Evolutionary conservation across 495 filamentous ascomycete genomes (phyloP).

Genomic region (Penicillium coffeae): DNA sequence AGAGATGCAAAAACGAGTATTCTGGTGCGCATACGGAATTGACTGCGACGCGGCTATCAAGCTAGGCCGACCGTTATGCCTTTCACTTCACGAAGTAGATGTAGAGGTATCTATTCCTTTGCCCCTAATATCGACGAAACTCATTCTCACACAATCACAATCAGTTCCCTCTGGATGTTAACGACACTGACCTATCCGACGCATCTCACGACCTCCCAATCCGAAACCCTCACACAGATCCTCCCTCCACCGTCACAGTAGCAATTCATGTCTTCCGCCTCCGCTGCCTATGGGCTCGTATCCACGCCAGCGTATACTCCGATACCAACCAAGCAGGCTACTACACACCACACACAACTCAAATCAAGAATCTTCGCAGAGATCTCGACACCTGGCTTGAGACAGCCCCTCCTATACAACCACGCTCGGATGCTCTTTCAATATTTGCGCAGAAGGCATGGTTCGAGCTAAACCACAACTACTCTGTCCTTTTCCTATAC

Average conservation of each 20-base stretch:
- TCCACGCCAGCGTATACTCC: constrained; percentile 11
- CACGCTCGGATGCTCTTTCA: constrained; percentile 2
- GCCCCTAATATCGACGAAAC: neutral
- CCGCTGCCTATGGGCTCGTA: constrained; percentile 7
- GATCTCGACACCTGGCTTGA: constrained; percentile 8
- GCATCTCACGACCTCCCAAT: neutral
- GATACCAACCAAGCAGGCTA: neutral
- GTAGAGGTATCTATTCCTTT: constrained; percentile 9
- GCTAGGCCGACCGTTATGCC: constrained; percentile 11
- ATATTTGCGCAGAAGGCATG: constrained; percentile 7
- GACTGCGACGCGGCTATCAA: constrained; percentile 8
- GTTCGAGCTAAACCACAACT: constrained; percentile 7
- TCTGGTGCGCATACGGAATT: constrained; percentile 15
- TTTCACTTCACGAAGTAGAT: constrained; percentile 9
- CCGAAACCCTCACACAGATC: neutral
- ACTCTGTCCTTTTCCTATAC: constrained; percentile 6
- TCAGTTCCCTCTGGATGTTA: constrained; percentile 8
- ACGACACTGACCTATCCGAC: constrained; percentile 2
- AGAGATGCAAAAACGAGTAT: constrained; percentile 10
- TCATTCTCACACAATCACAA: neutral
- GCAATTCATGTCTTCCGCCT: constrained; percentile 15
- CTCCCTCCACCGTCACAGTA: constrained; percentile 9
- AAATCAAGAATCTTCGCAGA: constrained; percentile 5
- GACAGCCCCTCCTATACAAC: neutral
- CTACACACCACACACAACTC: neutral